Evolutionary conservation across 2,329 filamentous ascomycete species (phyloP), one percentile per base, ranked within the genome.

Genomic region (Diaporthe caulivora): DNA sequence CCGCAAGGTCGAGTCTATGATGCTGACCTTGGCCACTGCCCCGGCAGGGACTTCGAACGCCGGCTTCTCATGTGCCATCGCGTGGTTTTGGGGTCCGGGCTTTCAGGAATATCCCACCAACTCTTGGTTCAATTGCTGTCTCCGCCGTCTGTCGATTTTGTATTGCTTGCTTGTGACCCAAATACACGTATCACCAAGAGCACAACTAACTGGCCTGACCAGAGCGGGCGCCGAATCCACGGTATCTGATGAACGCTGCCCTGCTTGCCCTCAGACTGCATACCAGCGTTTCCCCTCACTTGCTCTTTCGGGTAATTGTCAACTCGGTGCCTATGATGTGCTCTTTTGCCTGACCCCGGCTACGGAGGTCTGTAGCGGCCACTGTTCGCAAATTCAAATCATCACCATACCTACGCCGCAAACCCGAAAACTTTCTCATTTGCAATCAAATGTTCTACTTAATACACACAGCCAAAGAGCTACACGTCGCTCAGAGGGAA

Each of bases 1-100:
- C 0, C 72, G 67, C 55, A 70, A 15, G 2, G 47, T 73, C n/a
- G 72, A 73, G 42, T 73, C 72, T 42, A 73, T 71, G 21, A 73
- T 73, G 37, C 67, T 73, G 51, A 73, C 72, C 55, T 57, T 71
- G 57, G 57, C 64, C 13, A 49, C 57, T 6, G 55, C 65, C 21
- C 72, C 72, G 29, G 69, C 18, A 21, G 72, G 54, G n/a, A 72
- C 69, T 6, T 71, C 54, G 47, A 74, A 72, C 26, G 37, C 37
- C 18, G 69, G 34, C 34, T 29, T 62, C 55, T 42, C 37, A 15
- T 42, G 37, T 26, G 62, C 26, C 71, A 73, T 70, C 7, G 13
- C 7, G 7, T 40, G 6, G 37, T 40, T 40, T 8, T 8, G 37
- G 37, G 7, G 37, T 13, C 37, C 37, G 11, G 13, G 37, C 2